Evolutionary conservation across 306 rosid species (phyloP).

Genomic region (Amphicarpaea edgeworthii): DNA sequence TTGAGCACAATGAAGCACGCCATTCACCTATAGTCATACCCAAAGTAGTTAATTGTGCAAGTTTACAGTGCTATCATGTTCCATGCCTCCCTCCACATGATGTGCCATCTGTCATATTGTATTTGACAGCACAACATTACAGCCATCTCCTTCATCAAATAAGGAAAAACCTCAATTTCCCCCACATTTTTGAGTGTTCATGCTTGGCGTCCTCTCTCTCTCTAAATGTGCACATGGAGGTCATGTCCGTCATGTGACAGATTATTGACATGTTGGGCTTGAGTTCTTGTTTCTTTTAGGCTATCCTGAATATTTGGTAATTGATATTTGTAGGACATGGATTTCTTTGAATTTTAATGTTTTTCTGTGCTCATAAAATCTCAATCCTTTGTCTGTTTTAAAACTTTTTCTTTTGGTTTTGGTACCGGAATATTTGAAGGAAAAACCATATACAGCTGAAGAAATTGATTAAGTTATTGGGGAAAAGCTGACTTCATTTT

Average conservation of each 20-base stretch:
- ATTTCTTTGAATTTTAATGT: neutral
- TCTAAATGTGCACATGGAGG: too few species aligned
- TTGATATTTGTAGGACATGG: too few species aligned
- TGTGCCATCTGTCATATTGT: neutral
- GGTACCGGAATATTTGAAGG: conserved; percentile 87
- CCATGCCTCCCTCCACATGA: neutral
- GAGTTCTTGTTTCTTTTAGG: too few species aligned
- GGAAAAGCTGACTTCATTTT: conserved; percentile 68
- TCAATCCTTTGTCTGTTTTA: conserved; percentile 34
- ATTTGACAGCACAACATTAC: neutral
- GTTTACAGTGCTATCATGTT: neutral
- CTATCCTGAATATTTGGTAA: too few species aligned
- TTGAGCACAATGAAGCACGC: too few species aligned
- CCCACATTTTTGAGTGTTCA: neutral
- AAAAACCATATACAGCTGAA: too few species aligned
- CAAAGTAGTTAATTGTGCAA: too few species aligned
- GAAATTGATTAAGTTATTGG: conserved; percentile 68
- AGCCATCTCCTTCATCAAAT: neutral
- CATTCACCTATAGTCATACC: too few species aligned
- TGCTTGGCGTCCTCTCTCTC: too few species aligned
- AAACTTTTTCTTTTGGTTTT: conserved; percentile 28
- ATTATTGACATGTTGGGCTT: too few species aligned
- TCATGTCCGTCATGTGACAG: too few species aligned
- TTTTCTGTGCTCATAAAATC: neutral
- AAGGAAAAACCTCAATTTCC: neutral